phyloP scores from a whole-genome alignment of 2,329 filamentous ascomycete species.

The Periconia sp. region DNA sequence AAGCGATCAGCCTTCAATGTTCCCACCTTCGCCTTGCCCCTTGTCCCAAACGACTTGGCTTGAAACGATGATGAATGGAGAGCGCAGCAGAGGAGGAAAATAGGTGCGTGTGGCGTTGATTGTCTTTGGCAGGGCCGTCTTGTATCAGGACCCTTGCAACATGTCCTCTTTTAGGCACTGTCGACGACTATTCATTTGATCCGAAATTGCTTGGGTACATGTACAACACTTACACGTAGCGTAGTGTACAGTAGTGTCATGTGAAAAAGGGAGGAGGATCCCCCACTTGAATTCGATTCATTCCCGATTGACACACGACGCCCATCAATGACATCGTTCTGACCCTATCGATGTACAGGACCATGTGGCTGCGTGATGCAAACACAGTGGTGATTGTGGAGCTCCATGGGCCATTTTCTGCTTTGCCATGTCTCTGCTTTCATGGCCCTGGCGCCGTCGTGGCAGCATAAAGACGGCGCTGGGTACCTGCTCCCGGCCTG shows the following conservation, averaged over 20 bases:
- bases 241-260: too few relatives aligned
- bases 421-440: constrained; percentile 4
- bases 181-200: too few relatives aligned
- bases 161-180: background rate
- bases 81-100: too few relatives aligned
- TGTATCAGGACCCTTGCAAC: background rate
- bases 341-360: background rate
- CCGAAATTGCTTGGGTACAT: background rate
- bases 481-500: constrained; percentile 6
- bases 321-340: constrained; percentile 8
- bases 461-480: background rate
- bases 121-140: background rate
- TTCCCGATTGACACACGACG: background rate
- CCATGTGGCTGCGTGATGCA: background rate
- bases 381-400: background rate
- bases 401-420: background rate
- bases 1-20: background rate
- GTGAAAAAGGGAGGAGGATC: background rate
- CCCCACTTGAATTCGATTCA: background rate
- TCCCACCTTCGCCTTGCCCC: background rate
- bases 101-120: background rate
- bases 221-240: too few relatives aligned
- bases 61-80: background rate
- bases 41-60: background rate
- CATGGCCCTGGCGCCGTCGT: background rate